Base-by-base conservation (phyloP, 805 yeast genomes). In the Wickerhamomyces xylosicus region DNA sequence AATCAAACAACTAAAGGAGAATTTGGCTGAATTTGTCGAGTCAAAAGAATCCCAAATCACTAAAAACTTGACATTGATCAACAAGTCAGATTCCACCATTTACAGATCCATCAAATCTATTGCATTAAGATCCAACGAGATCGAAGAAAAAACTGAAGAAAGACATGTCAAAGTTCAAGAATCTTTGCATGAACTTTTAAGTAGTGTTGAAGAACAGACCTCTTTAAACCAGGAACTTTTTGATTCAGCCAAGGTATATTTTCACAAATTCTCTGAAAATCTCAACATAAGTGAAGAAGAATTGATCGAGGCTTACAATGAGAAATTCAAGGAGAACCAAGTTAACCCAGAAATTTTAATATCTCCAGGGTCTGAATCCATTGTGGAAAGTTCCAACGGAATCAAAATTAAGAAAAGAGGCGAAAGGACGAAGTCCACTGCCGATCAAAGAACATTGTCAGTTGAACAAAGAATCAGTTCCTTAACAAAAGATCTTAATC, bases 101-200 rank as follows among this genome's bases (percentile, higher is more conserved):
- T 66, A 62, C 39, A 62, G 69, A n/a, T 60, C 72, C 19, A 59
- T 72, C 46, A 73, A 74, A 41, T 62, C 71, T 15, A 54, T 75
- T 41, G 57, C 66, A 10, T 63, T 64, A 43, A 70, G 69, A 46
- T 60, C 74, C 8, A 63, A 61, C 38, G 63, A 71, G 31, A 54
- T 77, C 54, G 81, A 76, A 43, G 58, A 57, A 33, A 59, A 71
- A 41, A 74, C 72, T 45, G 58, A 61, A 28, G 66, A 63, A 45
- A 71, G 69, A 52, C 72, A 74, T 49, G 62, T 61, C 31, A 53
- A 63, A 5, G 57, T 73, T 3, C 54, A 63, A 31, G 67, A 66
- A 8, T 62, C 68, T 11, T 54, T 78, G 39, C 52, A 67, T 4
- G 54, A 59, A 22, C 55, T 78, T 41, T 71, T 71, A 1, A 54